phyloP scores from a whole-genome alignment of 371 early-diverging fungal genomes.

The Ordospora colligata region DNA sequence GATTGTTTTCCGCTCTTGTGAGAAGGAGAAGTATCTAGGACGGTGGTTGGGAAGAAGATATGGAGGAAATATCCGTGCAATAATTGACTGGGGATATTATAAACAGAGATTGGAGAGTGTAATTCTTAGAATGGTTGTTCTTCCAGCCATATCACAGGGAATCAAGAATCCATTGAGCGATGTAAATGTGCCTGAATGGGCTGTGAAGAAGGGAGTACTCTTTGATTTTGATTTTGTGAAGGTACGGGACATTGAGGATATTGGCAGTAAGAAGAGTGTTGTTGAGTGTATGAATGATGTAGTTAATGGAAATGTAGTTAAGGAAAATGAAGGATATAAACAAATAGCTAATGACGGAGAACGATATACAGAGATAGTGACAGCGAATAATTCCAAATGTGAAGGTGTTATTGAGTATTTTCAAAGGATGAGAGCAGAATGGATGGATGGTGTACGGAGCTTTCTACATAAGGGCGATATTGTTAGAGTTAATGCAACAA shows the following conservation, averaged over 20 bases:
- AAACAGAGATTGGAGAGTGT: constrained; percentile 82
- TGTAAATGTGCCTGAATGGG: constrained; percentile 83
- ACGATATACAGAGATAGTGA: background rate
- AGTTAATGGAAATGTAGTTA: background rate
- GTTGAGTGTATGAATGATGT: too few species aligned
- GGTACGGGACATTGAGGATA: constrained; percentile 31
- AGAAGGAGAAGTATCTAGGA: constrained; percentile 71
- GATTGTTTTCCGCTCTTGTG: constrained; percentile 79
- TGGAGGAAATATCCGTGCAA: constrained; percentile 71
- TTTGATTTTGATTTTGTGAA: constrained; percentile 1
- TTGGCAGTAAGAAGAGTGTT: background rate
- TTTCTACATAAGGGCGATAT: background rate
- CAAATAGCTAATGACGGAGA: background rate
- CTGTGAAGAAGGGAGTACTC: background rate
- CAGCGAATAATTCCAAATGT: background rate
- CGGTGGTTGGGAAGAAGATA: constrained; percentile 70
- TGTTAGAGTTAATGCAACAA: background rate
- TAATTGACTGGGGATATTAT: constrained; percentile 97
- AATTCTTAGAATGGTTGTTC: constrained; percentile 88
- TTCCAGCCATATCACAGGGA: constrained; percentile 93
- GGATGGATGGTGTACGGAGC: background rate
- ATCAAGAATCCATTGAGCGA: constrained; percentile 78
- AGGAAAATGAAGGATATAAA: background rate
- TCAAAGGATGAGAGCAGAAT: background rate
- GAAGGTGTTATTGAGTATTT: background rate